Conservation (phyloP, 805 yeast species). For the Saccharomyces mikatae region DNA sequence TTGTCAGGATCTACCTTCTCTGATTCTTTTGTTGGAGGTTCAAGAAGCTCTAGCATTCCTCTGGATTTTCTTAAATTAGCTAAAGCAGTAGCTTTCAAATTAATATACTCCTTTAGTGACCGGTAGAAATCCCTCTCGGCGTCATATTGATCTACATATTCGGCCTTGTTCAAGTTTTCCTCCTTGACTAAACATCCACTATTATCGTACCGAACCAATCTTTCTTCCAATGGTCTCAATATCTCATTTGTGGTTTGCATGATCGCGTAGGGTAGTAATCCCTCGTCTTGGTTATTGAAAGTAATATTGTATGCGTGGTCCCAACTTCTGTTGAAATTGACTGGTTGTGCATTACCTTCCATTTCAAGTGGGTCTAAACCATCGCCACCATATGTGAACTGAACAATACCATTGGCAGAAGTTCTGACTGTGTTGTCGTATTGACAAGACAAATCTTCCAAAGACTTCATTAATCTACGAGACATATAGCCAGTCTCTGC, state of each 20-base stretch:
- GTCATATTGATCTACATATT: constrained; percentile 73
- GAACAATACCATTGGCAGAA: constrained; percentile 92
- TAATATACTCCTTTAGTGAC: constrained; percentile 60
- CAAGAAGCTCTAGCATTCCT: constrained; percentile 41
- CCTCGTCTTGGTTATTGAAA: constrained; percentile 43
- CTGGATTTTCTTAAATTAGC: constrained; percentile 48
- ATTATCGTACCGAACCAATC: constrained; percentile 62
- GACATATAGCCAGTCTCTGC: constrained; percentile 99
- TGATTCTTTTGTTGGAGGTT: constrained; percentile 38
- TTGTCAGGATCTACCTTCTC: constrained; percentile 37
- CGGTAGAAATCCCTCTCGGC: constrained; percentile 80
- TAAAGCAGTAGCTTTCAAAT: constrained; percentile 47
- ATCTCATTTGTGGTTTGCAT: constrained; percentile 45
- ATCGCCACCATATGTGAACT: constrained; percentile 97
- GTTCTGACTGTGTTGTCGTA: constrained; percentile 94
- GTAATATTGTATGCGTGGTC: constrained; percentile 78
- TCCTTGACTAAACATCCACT: constrained; percentile 46
- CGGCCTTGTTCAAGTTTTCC: constrained; percentile 43
- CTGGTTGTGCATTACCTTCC: constrained; percentile 99
- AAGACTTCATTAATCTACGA: constrained; percentile 92
- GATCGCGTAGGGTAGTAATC: constrained; percentile 67
- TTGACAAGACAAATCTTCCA: constrained; percentile 89
- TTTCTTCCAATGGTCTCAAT: constrained; percentile 52
- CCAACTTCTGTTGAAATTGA: constrained; percentile 91
- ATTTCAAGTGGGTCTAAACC: constrained; percentile 96